These are phyloP conservation scores for Paramecium tetraurelia DNA, from an alignment of 73 alveolate genomes.

Conservation along the genomic window DNA sequence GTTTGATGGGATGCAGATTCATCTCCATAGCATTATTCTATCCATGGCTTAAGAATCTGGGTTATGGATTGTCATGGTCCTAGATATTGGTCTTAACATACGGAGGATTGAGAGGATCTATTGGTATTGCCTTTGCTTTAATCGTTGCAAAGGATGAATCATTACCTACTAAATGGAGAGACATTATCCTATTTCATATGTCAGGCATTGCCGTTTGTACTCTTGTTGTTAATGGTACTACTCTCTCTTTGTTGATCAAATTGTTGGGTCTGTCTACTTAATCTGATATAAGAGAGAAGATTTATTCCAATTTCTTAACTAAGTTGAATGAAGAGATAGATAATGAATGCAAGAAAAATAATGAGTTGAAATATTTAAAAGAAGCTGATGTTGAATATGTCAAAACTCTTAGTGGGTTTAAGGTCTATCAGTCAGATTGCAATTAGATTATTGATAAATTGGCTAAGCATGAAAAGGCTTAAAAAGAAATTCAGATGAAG, in stretches of 20 bases:
- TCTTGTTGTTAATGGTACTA: constrained; percentile 68
- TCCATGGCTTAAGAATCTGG: constrained; percentile 66
- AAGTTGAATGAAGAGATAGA: constrained; percentile 56
- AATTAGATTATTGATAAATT: constrained; percentile 26
- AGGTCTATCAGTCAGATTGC: constrained; percentile 29
- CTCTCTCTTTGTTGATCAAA: constrained; percentile 39
- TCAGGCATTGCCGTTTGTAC: constrained; percentile 72
- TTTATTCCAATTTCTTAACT: constrained; percentile 43
- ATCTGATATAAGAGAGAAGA: constrained; percentile 55
- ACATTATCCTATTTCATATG: constrained; percentile 68
- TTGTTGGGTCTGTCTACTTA: constrained; percentile 46
- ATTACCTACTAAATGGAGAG: constrained; percentile 51
- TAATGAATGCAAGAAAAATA: background rate
- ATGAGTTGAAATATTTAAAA: constrained; percentile 33
- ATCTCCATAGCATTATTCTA: constrained; percentile 40
- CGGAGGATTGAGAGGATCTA: constrained; percentile 80
- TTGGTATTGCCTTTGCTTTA: constrained; percentile 70
- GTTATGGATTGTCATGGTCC: constrained; percentile 67
- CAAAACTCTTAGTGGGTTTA: constrained; percentile 57
- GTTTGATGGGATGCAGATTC: constrained; percentile 66
- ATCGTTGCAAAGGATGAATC: constrained; percentile 68
- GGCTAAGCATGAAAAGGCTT: background rate
- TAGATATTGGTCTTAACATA: constrained; percentile 62
- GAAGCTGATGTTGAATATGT: constrained; percentile 51
- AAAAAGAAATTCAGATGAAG: constrained; percentile 28